These are phyloP conservation scores for Penicillium mononematosum DNA, from an alignment of 495 filamentous ascomycete genomes.

Conservation along the genomic window DNA sequence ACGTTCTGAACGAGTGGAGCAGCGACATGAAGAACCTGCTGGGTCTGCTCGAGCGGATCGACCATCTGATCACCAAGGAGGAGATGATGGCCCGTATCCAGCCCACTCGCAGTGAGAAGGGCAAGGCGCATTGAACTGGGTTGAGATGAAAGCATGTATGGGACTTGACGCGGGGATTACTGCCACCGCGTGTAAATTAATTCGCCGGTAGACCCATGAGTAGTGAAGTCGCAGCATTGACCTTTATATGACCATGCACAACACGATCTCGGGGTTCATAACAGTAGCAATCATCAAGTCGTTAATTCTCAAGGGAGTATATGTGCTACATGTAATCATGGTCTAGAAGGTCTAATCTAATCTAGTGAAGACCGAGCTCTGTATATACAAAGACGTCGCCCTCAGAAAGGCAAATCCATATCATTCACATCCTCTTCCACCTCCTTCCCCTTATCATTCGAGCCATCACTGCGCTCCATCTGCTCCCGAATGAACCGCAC, in stretches of 20 bases:
- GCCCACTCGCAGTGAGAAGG: conserved; percentile 60
- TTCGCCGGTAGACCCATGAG: conserved; percentile 32
- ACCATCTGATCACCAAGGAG: conserved; percentile 99
- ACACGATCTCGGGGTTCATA: neutral
- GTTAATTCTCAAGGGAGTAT: neutral
- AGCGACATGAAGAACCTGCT: conserved; percentile 97
- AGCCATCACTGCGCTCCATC: conserved; percentile 33
- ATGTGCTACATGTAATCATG: conserved; percentile 2
- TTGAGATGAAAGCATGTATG: conserved; percentile 10
- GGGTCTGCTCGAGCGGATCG: conserved; percentile 87
- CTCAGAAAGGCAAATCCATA: conserved; percentile 66
- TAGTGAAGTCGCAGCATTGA: conserved; percentile 7
- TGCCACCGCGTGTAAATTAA: conserved; percentile 36
- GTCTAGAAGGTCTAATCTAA: conserved; percentile 14
- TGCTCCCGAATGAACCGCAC: conserved; percentile 71
- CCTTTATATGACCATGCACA: conserved; percentile 4
- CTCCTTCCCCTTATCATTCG: conserved; percentile 37
- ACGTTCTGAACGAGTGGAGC: conserved; percentile 98
- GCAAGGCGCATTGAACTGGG: conserved; percentile 41
- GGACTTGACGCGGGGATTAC: conserved; percentile 15
- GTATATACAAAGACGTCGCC: conserved; percentile 4
- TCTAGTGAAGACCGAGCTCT: neutral
- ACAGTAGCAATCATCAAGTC: neutral
- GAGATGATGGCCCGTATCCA: conserved; percentile 99
- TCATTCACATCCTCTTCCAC: conserved; percentile 55